These are phyloP conservation scores for Calamus simplicifolius DNA, from an alignment of 176 grass and related monocot species.

Conservation along the genomic window DNA sequence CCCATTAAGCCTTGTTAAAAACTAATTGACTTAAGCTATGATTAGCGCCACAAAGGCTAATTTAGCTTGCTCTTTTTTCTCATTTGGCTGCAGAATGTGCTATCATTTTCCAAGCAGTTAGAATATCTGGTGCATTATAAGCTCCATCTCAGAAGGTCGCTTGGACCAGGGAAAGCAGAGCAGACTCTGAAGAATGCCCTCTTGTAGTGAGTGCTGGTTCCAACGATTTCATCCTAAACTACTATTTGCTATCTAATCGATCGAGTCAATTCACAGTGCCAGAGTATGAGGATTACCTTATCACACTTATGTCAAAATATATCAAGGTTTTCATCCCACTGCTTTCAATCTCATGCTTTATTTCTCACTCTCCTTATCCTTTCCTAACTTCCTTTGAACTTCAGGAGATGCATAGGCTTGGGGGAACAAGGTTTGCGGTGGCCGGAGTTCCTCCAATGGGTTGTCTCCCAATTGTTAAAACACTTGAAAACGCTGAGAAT, in stretches of 20 bases:
- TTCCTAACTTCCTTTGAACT: background rate
- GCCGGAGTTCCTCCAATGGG: constrained; percentile 45
- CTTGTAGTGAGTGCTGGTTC: constrained; percentile 46
- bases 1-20: too few relatives aligned
- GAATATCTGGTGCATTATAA: constrained; percentile 46
- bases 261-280: constrained; percentile 21
- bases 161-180: constrained; percentile 31
- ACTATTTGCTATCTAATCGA: constrained; percentile 20
- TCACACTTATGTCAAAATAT: constrained; percentile 35
- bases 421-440: constrained; percentile 46
- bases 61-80: background rate
- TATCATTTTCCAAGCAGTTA: constrained; percentile 48
- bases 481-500: constrained; percentile 27
- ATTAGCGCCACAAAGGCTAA: too few relatives aligned
- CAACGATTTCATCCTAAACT: constrained; percentile 35
- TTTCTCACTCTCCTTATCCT: background rate
- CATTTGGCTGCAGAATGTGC: constrained; percentile 27
- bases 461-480: constrained; percentile 50
- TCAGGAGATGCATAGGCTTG: constrained; percentile 44
- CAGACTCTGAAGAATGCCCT: constrained; percentile 33
- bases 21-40: too few relatives aligned
- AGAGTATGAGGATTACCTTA: constrained; percentile 32
- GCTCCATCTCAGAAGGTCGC: constrained; percentile 24
- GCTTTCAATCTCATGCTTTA: too few relatives aligned
- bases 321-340: constrained; percentile 22